Conservation (phyloP, 179 eudicot species). For the Actinidia chinensis region DNA sequence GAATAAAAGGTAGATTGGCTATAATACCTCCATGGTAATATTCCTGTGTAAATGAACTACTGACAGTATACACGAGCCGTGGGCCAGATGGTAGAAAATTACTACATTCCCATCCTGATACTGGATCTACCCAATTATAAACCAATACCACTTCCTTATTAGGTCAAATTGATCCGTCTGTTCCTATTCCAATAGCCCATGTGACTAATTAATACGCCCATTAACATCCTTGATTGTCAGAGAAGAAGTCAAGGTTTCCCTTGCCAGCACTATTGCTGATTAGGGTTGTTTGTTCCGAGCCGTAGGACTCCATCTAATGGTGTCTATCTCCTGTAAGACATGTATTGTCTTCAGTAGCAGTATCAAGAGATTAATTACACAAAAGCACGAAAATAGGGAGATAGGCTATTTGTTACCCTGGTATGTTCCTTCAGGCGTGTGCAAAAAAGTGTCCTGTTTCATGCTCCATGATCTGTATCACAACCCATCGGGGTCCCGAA, state of each 20-base stretch:
- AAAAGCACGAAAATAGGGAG: not conserved
- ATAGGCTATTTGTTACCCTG: constrained; percentile 47
- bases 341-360: constrained; percentile 12
- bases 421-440: constrained; percentile 83
- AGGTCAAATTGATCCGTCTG: not conserved
- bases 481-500: constrained; percentile 1
- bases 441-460: constrained; percentile 70
- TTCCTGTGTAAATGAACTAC: too few species aligned
- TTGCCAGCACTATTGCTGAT: constrained; percentile 80
- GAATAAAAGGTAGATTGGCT: not conserved
- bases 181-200: not conserved
- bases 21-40: not conserved
- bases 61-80: not conserved
- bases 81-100: not conserved
- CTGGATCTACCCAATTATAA: not conserved
- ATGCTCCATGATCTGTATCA: constrained; percentile 82
- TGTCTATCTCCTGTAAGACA: constrained; percentile 74
- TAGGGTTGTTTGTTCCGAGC: constrained; percentile 82
- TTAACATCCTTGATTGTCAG: not conserved
- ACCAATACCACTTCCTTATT: not conserved
- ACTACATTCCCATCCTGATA: not conserved
- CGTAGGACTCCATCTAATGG: constrained; percentile 99
- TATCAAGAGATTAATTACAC: not conserved
- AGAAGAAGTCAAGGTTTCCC: constrained; percentile 24
- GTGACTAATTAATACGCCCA: not conserved